Percentiles rank a stretch among this genome's conserved stretches.
These are phyloP conservation scores for Suillus subalutaceus DNA, from an alignment of 768 basidiomycete genomes.

Conservation along the genomic window DNA sequence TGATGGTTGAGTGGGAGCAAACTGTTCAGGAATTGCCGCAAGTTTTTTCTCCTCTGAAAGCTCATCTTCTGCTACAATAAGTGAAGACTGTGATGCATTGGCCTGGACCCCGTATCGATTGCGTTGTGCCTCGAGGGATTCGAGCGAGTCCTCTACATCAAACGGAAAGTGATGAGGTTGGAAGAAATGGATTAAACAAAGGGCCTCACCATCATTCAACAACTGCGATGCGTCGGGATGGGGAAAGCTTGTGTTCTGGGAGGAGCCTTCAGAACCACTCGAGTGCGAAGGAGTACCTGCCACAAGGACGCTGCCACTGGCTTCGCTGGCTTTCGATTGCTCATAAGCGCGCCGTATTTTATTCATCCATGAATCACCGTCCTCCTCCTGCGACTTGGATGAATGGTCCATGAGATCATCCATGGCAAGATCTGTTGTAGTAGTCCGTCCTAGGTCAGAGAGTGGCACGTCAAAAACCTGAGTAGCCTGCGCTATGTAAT, in stretches of 20 bases:
- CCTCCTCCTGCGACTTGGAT: constrained; percentile 7
- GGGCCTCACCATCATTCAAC: constrained; percentile 2
- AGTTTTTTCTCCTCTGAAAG: not conserved
- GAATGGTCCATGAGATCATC: not conserved
- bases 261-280: constrained; percentile 27
- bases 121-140: not conserved
- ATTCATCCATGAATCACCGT: constrained; percentile 10
- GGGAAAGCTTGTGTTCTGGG: constrained; percentile 34
- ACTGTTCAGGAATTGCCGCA: not conserved
- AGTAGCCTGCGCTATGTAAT: constrained; percentile 44
- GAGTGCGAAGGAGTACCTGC: constrained; percentile 55
- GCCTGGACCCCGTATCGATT: not conserved
- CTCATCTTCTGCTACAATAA: constrained; percentile 1
- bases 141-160: not conserved
- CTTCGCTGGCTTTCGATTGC: constrained; percentile 17
- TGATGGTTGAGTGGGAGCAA: constrained; percentile 6
- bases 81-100: constrained; percentile 3
- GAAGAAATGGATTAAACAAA: not conserved
- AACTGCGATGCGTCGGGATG: constrained; percentile 12
- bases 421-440: constrained; percentile 26
- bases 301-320: constrained; percentile 42
- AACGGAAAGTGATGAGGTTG: not conserved
- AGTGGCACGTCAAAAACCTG: constrained; percentile 61
- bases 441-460: constrained; percentile 49
- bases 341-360: constrained; percentile 4